Evolutionary conservation across 805 yeast species (phyloP).

Genomic region (Zygotorulaspora chibaensis): DNA sequence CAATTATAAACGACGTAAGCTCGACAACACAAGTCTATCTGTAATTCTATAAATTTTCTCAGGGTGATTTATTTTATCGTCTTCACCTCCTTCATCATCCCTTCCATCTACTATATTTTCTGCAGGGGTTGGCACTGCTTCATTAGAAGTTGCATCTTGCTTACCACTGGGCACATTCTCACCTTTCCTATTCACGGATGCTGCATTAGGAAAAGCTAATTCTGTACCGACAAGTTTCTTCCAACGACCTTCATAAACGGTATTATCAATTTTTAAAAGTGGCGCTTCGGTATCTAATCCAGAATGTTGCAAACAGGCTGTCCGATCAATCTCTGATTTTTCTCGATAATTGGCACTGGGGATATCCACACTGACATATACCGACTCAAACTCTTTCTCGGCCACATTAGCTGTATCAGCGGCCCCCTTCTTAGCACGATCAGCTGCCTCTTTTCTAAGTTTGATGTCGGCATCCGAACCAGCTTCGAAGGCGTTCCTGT

Average conservation of each 20-base stretch:
- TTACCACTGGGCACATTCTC: slow-evolving; percentile 1
- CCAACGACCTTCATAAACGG: slow-evolving; percentile 74
- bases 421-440: slow-evolving; percentile 16
- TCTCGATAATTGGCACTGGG: slow-evolving; percentile 38
- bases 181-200: slow-evolving; percentile 17
- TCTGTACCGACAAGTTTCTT: slow-evolving; percentile 74
- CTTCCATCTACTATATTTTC: slow-evolving; percentile 7
- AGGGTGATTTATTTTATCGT: slow-evolving; percentile 13
- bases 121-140: slow-evolving; percentile 12
- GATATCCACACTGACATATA: slow-evolving; percentile 52
- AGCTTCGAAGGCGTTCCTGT: slow-evolving; percentile 72
- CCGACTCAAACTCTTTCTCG: slow-evolving; percentile 41
- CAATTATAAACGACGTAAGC: slow-evolving; percentile 28
- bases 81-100: slow-evolving; percentile 5
- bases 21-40: slow-evolving; percentile 25
- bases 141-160: slow-evolving; percentile 16
- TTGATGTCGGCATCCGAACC: slow-evolving; percentile 85
- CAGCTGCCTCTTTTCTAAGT: slow-evolving; percentile 40
- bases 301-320: slow-evolving; percentile 47
- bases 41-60: slow-evolving; percentile 30
- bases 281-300: slow-evolving; percentile 56
- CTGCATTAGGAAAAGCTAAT: slow-evolving; percentile 36
- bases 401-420: slow-evolving; percentile 13
- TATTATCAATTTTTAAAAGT: slow-evolving; percentile 51
- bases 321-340: slow-evolving; percentile 33